These are phyloP conservation scores for Cercospora berteroae DNA, from an alignment of 2,329 filamentous ascomycete species.

Conservation along the genomic window DNA sequence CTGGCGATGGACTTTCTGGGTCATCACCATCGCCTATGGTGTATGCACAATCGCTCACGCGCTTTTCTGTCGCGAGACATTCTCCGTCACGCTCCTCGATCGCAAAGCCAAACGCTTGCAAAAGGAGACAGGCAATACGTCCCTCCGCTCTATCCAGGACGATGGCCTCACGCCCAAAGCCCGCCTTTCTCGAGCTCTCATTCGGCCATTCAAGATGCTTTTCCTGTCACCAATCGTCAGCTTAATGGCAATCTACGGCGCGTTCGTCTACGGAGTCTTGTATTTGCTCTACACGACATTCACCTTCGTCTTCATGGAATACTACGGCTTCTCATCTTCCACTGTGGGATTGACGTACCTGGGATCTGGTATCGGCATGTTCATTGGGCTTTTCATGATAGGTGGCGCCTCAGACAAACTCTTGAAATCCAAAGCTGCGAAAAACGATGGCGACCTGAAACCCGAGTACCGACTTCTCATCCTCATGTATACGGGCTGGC, in stretches of 20 bases:
- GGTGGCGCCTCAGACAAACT: constrained; percentile 26
- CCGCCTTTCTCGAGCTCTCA: constrained; percentile 45
- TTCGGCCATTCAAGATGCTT: constrained; percentile 54
- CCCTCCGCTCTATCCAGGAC: constrained; percentile 42
- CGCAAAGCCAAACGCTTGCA: constrained; percentile 46
- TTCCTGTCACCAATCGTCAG: constrained; percentile 51
- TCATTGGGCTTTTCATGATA: constrained; percentile 33
- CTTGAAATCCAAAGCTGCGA: constrained; percentile 26
- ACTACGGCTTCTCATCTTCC: constrained; percentile 42
- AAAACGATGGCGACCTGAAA: constrained; percentile 45
- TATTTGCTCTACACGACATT: constrained; percentile 45
- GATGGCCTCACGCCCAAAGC: constrained; percentile 39
- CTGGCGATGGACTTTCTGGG: constrained; percentile 56
- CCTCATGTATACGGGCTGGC: constrained; percentile 26
- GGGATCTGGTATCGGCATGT: constrained; percentile 43
- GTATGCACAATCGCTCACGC: constrained; percentile 35
- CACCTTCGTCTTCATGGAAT: constrained; percentile 42
- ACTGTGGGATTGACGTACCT: constrained; percentile 44
- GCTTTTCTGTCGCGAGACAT: constrained; percentile 47
- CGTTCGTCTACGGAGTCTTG: constrained; percentile 46
- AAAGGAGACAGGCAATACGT: constrained; percentile 48
- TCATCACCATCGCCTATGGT: constrained; percentile 41
- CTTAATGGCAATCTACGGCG: constrained; percentile 47
- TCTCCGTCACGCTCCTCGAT: constrained; percentile 48
- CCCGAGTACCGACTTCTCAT: constrained; percentile 44